phyloP scores from a whole-genome alignment of 805 yeast species.

The Wickerhamiella vanderwaltii region DNA sequence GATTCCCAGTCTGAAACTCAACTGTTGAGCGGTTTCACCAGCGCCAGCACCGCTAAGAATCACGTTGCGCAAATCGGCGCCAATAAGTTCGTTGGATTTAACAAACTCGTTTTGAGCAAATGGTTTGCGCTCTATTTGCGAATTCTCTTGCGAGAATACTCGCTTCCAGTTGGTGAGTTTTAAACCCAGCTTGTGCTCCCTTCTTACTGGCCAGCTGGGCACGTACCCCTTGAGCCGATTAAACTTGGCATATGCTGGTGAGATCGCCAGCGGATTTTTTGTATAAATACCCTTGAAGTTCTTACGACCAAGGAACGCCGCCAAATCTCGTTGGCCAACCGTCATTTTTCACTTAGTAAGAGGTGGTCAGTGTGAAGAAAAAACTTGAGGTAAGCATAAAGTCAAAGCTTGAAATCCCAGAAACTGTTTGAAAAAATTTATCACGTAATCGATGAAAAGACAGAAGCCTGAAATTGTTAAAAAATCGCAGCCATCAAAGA shows the following conservation, averaged over 20 bases:
- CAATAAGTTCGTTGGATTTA: slow-evolving; percentile 49
- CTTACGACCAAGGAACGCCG: slow-evolving; percentile 68
- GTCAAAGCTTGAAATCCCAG: too few relatives aligned
- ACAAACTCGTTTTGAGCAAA: slow-evolving; percentile 69
- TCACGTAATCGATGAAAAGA: slow-evolving; percentile 1
- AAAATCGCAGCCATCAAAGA: slow-evolving; percentile 5
- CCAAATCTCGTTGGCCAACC: slow-evolving; percentile 31
- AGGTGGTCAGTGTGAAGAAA: too few relatives aligned
- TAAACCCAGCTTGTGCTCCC: slow-evolving; percentile 21
- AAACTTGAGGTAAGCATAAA: too few relatives aligned
- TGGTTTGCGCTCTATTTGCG: slow-evolving; percentile 38
- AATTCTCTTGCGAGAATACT: slow-evolving; percentile 21
- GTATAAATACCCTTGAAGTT: slow-evolving; percentile 74
- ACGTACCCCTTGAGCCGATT: slow-evolving; percentile 36
- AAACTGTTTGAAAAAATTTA: too few relatives aligned
- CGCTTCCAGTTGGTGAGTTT: slow-evolving; percentile 22
- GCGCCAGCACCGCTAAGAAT: slow-evolving; percentile 46
- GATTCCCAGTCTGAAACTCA: slow-evolving; percentile 67
- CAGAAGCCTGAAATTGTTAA: slow-evolving; percentile 1
- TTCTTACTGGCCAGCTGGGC: slow-evolving; percentile 23
- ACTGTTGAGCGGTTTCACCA: slow-evolving; percentile 52
- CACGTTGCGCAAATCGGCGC: slow-evolving; percentile 44
- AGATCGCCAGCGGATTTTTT: slow-evolving; percentile 51
- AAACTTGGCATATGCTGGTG: slow-evolving; percentile 49
- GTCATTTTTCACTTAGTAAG: slow-evolving; percentile 14